Base-by-base conservation (phyloP, 2,329 filamentous ascomycete species). In the Venturia oleaginea region DNA sequence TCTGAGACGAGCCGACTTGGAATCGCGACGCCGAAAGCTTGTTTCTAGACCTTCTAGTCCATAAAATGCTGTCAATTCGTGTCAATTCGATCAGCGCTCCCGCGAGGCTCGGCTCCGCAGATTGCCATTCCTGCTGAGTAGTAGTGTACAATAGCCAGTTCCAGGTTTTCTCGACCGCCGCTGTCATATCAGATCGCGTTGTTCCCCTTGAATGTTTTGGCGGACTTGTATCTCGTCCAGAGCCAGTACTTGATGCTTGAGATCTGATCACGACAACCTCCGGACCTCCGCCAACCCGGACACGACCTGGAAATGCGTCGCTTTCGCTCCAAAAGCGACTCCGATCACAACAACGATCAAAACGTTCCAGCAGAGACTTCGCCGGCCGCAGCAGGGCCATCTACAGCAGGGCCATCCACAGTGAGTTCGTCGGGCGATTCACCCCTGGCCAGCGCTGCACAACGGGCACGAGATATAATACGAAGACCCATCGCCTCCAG, bases 171-270 rank as follows among this genome's bases (percentile, higher is more conserved):
- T 27, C 7, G 11, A 19, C 15, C 6, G 30, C 27, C 11, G 30
- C 27, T 55, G 51, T 57, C 51, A 57, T 57, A 34, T 57, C 51
- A n/a, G 51, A 57, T 57, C 30, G 19, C n/a, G 51, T n/a, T 57
- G 34, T 34, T 34, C 51, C 51, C 51, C 51, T n/a, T 57, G 17
- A n/a, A 22, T 2, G 43, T 54, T 54, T 54, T 54, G 48, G 8
- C 24, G 13, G 2, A 27, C 42, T 4, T n/a, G n/a, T 1, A 46
- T n/a, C 22, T 27, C 15, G 30, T 37, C 11, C 51, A 34, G 51
- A 4, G 27, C 15, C 27, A n/a, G 17, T 22, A 34, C 27, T 34
- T 57, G 51, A 57, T 57, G 48, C 27, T 17, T 55, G 2, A 19
- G 2, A 57, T 57, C 27, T 57, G 51, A 34, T 57, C 27, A 17